Conservation (phyloP, 192 early-diverging fungal genomes). For the Entomortierella beljakovae region DNA sequence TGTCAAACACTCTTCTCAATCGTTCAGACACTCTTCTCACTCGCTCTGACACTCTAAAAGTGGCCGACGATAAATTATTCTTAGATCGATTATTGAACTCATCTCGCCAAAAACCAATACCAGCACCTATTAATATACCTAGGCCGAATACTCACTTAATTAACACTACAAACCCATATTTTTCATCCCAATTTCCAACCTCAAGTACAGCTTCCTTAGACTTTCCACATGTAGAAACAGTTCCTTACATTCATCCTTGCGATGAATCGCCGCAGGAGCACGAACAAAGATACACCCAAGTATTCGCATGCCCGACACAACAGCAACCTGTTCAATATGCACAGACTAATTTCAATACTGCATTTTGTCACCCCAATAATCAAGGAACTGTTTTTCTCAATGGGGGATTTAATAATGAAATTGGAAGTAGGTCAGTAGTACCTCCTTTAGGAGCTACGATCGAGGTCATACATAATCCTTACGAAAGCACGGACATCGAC, state of each 20-base stretch:
- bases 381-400: too few relatives aligned
- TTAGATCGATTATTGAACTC: conserved; percentile 1
- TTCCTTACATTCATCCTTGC: neutral
- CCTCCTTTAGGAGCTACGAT: neutral
- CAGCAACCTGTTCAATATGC: neutral
- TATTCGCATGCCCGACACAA: too few relatives aligned
- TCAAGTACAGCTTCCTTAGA: neutral
- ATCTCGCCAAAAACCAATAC: conserved; percentile 10
- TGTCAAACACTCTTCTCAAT: neutral
- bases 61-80: conserved; percentile 12
- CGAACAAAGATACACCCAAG: conserved; percentile 2
- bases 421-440: neutral
- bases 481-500: neutral
- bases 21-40: neutral
- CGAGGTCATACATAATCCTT: neutral
- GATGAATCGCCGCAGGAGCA: neutral
- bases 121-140: conserved; percentile 13
- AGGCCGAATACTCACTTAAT: neutral
- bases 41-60: conserved; percentile 16
- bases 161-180: neutral
- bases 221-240: neutral
- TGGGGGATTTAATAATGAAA: neutral
- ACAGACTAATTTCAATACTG: neutral
- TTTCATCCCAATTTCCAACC: neutral
- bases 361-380: too few relatives aligned